phyloP scores from a whole-genome alignment of 2,329 filamentous ascomycete species.

The Emergomyces orientalis region DNA sequence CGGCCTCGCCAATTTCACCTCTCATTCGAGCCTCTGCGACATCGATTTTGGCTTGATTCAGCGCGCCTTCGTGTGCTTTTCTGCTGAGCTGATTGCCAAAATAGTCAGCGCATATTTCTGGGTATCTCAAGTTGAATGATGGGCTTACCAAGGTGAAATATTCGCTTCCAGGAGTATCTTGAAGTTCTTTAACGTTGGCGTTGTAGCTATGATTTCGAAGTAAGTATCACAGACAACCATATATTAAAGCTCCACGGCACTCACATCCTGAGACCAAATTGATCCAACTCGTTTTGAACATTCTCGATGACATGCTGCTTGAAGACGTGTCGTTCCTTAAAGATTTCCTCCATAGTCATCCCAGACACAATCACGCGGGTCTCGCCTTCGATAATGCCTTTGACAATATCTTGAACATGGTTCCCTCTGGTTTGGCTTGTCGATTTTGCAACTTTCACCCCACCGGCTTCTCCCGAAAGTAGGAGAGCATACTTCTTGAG shows the following conservation, averaged over 20 bases:
- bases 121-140: background rate
- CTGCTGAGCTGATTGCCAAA: conserved; percentile 47
- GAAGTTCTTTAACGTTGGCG: conserved; percentile 76
- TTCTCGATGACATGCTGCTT: conserved; percentile 66
- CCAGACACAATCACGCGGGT: conserved; percentile 71
- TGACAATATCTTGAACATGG: conserved; percentile 76
- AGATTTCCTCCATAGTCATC: conserved; percentile 92
- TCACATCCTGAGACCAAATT: conserved; percentile 68
- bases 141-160: conserved; percentile 59
- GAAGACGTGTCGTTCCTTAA: conserved; percentile 66
- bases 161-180: conserved; percentile 69
- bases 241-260: conserved; percentile 7
- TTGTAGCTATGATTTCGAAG: conserved; percentile 47
- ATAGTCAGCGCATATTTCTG: background rate
- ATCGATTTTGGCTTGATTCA: conserved; percentile 63
- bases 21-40: conserved; percentile 52
- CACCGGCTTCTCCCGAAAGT: conserved; percentile 54
- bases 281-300: conserved; percentile 68
- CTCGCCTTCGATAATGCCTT: conserved; percentile 83
- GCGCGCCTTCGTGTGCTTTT: conserved; percentile 77
- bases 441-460: conserved; percentile 24
- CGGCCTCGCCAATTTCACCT: conserved; percentile 56
- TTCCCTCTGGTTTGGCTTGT: conserved; percentile 36
- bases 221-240: conserved; percentile 12
- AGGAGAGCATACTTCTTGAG: conserved; percentile 77